Evolutionary conservation across 805 yeast genomes (phyloP).

Genomic region (Candida nemodendra): DNA sequence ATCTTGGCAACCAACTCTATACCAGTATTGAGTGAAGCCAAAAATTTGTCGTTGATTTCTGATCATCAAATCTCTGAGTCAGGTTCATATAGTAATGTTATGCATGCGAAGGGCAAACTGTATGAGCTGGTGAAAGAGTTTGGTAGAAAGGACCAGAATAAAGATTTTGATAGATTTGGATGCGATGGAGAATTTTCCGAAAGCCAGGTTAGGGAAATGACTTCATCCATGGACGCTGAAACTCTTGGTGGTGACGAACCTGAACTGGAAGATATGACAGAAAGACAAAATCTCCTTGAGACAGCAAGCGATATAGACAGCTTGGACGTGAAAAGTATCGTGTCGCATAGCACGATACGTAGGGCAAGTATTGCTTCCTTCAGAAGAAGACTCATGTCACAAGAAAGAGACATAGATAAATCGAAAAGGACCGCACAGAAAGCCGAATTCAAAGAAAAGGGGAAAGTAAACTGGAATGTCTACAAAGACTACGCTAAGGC

Average conservation of each 20-base stretch:
- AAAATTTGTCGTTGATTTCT: conserved; percentile 57
- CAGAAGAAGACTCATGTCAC: conserved; percentile 36
- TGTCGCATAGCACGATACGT: conserved; percentile 37
- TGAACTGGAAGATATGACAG: neutral
- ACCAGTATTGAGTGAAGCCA: conserved; percentile 55
- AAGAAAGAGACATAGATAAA: conserved; percentile 23
- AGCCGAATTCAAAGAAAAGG: conserved; percentile 54
- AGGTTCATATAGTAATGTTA: conserved; percentile 46
- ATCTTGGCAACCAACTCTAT: conserved; percentile 60
- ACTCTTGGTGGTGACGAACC: neutral
- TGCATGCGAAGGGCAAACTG: conserved; percentile 27
- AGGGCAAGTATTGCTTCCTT: conserved; percentile 68
- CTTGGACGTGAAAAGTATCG: conserved; percentile 12
- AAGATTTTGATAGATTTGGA: neutral
- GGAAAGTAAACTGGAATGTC: conserved; percentile 54
- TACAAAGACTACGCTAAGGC: conserved; percentile 58
- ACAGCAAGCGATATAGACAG: conserved; percentile 4
- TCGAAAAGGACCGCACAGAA: conserved; percentile 43
- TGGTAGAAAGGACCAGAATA: conserved; percentile 27
- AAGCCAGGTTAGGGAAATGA: too few species aligned
- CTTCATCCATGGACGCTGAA: conserved; percentile 1
- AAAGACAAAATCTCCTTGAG: conserved; percentile 1
- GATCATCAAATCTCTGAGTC: conserved; percentile 54
- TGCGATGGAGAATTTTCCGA: too few species aligned
- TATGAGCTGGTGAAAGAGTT: conserved; percentile 38